These are phyloP conservation scores for Leccinum variicolor DNA, from an alignment of 768 basidiomycete species.

Conservation along the genomic window DNA sequence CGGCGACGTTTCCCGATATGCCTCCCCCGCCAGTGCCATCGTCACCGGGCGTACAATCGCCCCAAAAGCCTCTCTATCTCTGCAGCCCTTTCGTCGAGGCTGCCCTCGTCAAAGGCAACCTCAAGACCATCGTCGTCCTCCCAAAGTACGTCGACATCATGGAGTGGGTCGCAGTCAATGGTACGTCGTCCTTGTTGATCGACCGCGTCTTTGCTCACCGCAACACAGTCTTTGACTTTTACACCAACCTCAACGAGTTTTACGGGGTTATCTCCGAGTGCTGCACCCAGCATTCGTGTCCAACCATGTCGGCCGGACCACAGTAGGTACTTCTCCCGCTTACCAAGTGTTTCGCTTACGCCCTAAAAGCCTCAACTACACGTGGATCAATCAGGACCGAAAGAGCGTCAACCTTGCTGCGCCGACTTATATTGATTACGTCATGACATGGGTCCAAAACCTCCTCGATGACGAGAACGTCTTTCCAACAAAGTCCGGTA, in stretches of 20 bases:
- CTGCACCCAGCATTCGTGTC: constrained; percentile 87
- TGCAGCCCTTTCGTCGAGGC: constrained; percentile 95
- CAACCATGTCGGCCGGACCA: constrained; percentile 87
- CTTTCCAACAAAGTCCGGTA: constrained; percentile 95
- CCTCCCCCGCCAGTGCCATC: constrained; percentile 39
- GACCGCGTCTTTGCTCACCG: neutral
- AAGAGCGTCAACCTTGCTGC: constrained; percentile 86
- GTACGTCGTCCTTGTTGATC: constrained; percentile 43
- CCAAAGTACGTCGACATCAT: constrained; percentile 95
- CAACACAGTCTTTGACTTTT: constrained; percentile 87
- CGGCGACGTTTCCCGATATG: constrained; percentile 51
- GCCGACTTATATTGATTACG: constrained; percentile 96
- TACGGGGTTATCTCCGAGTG: constrained; percentile 92
- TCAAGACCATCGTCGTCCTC: constrained; percentile 95
- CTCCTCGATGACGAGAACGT: constrained; percentile 90
- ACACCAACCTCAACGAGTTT: constrained; percentile 95
- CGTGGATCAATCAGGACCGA: constrained; percentile 91
- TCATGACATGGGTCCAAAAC: constrained; percentile 96
- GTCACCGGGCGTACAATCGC: constrained; percentile 30
- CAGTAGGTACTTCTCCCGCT: constrained; percentile 48
- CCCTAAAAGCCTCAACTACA: constrained; percentile 74
- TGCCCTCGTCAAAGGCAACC: constrained; percentile 95
- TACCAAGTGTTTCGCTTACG: neutral
- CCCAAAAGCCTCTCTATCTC: constrained; percentile 73
- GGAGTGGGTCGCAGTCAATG: constrained; percentile 96